Conservation (phyloP, 148 eudicot species). For the Vaccinium macrocarpon region DNA sequence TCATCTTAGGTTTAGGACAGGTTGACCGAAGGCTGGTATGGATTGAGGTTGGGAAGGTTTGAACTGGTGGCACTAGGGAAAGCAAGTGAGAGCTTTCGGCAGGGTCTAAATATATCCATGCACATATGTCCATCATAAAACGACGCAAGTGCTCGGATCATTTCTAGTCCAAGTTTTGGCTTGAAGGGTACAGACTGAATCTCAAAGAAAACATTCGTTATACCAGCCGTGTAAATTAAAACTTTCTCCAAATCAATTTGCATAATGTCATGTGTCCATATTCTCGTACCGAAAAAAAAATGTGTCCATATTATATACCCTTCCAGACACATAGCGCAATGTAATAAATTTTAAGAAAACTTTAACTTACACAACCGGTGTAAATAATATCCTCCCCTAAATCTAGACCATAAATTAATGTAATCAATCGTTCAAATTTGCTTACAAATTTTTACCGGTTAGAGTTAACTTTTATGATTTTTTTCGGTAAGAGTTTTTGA, state of each 20-base stretch:
- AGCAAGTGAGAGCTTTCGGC: neutral
- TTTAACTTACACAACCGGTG: no score
- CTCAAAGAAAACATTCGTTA: no score
- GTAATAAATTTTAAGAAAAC: no score
- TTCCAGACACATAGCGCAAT: no score
- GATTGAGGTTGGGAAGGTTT: neutral
- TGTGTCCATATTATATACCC: no score
- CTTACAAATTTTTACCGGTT: neutral
- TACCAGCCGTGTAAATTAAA: no score
- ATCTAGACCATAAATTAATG: neutral
- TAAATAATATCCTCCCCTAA: neutral
- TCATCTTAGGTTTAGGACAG: neutral
- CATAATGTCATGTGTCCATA: no score
- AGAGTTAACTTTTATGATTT: neutral
- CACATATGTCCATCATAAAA: no score
- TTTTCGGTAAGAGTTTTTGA: no score
- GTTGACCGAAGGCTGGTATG: neutral
- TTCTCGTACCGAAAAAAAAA: no score
- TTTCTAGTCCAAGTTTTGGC: neutral
- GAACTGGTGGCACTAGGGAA: neutral
- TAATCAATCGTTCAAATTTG: neutral
- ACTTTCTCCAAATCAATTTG: no score
- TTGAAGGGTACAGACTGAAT: no score
- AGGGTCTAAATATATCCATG: neutral
- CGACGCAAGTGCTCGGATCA: neutral